phyloP scores from a whole-genome alignment of 306 rosid genomes.

The Styphnolobium japonicum region DNA sequence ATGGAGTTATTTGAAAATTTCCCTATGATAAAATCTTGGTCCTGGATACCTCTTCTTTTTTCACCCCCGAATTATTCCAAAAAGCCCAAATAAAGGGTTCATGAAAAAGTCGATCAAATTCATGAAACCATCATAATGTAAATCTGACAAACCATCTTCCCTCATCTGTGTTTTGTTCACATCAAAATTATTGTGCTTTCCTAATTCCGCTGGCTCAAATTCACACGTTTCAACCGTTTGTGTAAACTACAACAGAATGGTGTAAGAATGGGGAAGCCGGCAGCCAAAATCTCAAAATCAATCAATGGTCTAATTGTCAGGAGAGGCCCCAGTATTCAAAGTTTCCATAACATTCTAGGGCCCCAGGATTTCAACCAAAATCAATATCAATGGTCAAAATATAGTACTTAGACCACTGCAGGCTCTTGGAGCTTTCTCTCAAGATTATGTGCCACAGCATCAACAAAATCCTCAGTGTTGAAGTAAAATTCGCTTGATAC shows the following conservation, averaged over 20 bases:
- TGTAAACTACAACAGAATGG: neutral
- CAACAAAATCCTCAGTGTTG: slow-evolving; percentile 85
- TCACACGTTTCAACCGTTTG: neutral
- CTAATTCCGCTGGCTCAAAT: neutral
- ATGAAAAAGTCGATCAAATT: neutral
- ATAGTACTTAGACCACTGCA: slow-evolving; percentile 24
- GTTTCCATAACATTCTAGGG: neutral
- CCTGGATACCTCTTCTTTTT: neutral
- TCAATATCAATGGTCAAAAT: neutral
- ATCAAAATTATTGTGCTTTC: neutral
- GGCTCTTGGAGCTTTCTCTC: slow-evolving; percentile 53
- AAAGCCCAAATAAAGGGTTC: neutral
- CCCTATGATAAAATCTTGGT: neutral
- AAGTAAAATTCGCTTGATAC: slow-evolving; percentile 76
- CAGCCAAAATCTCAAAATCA: neutral
- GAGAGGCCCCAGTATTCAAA: neutral
- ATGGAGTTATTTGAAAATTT: neutral
- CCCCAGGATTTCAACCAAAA: neutral
- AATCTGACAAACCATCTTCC: neutral
- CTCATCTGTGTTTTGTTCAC: neutral
- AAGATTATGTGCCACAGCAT: slow-evolving; percentile 72
- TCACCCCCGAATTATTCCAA: neutral
- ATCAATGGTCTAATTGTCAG: neutral
- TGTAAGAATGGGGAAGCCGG: slow-evolving; percentile 1
- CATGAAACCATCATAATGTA: neutral